These are phyloP conservation scores for Glycine soja DNA, from an alignment of 306 rosid genomes.

Conservation along the genomic window DNA sequence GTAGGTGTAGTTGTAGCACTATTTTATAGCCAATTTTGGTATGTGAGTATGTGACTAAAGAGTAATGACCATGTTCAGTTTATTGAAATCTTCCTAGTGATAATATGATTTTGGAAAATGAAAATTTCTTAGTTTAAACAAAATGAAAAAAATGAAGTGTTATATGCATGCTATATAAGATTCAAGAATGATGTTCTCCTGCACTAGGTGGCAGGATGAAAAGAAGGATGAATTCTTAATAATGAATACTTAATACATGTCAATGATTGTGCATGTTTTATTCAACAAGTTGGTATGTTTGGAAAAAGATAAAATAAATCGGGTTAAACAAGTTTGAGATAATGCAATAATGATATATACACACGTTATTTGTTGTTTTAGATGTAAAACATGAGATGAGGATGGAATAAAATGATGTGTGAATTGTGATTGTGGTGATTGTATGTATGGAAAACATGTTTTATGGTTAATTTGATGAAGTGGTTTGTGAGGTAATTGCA, in stretches of 20 bases:
- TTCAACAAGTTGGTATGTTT: conserved; percentile 23
- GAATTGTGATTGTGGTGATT: conserved; percentile 12
- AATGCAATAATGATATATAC: not conserved
- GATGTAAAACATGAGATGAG: not conserved
- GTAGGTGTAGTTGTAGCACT: not conserved
- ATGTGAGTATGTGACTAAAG: not conserved
- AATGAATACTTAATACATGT: not conserved
- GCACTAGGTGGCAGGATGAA: not conserved
- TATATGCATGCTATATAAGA: conserved; percentile 44
- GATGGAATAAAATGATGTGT: not conserved
- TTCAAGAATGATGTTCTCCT: not conserved
- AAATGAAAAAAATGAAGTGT: not conserved
- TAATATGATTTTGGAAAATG: not conserved
- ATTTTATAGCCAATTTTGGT: not conserved
- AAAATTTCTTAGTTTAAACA: not conserved
- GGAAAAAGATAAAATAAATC: not conserved
- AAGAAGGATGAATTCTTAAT: not conserved
- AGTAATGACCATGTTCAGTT: not conserved
- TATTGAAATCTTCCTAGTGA: not conserved
- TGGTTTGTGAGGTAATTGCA: conserved; percentile 42
- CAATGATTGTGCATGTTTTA: conserved; percentile 24
- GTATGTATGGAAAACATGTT: not conserved
- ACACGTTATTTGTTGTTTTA: not conserved
- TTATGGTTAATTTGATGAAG: not conserved
- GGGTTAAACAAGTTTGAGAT: not conserved